Evolutionary conservation across 352 stramenopile species (phyloP).

Genomic region (Globisporangium parvum): DNA sequence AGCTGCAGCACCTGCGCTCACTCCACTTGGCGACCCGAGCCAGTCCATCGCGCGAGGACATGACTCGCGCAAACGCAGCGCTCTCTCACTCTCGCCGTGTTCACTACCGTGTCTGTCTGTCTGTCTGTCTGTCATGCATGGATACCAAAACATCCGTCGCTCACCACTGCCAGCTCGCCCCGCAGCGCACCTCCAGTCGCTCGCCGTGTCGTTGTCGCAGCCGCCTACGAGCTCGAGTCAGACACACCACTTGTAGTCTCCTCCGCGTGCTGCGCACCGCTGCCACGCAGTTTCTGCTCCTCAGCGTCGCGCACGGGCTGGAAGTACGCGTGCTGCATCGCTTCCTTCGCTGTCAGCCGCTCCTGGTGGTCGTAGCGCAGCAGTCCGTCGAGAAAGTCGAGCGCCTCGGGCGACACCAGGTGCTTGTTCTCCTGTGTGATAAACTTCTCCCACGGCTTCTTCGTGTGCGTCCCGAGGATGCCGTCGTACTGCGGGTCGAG

Average conservation of each 20-base stretch:
- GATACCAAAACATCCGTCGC: no score
- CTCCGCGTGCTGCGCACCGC: constrained; percentile 40
- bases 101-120: no score
- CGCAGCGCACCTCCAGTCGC: no score
- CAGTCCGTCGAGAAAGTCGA: constrained; percentile 91
- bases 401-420: constrained; percentile 87
- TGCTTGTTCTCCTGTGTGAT: constrained; percentile 96
- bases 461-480: constrained; percentile 94
- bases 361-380: constrained; percentile 96
- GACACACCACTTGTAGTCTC: constrained; percentile 65
- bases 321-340: constrained; percentile 98
- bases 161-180: background rate
- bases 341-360: constrained; percentile 96
- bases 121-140: no score
- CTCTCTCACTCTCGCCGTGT: no score
- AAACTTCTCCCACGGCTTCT: constrained; percentile 99
- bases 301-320: constrained; percentile 85
- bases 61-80: no score
- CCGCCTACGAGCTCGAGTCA: constrained; percentile 59
- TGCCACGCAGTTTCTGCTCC: constrained; percentile 57
- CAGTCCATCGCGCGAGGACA: no score
- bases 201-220: background rate
- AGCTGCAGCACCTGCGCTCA: no score
- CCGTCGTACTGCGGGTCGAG: constrained; percentile 98
- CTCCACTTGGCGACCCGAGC: no score